Conservation (phyloP, 1,139 yeast species). For the Suhomyces kunorum region DNA sequence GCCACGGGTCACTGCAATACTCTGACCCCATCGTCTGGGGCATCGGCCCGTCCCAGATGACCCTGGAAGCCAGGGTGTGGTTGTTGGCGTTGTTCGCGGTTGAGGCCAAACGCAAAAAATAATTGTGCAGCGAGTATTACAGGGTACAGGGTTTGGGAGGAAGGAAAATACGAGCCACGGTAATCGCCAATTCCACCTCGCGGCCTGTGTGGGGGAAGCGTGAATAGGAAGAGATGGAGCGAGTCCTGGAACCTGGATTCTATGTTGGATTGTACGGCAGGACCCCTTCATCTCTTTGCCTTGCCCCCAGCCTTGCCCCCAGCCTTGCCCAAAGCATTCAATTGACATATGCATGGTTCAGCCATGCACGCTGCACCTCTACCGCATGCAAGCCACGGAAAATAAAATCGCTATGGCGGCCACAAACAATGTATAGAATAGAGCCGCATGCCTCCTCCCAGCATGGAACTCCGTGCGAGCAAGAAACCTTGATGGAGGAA, state of each 20-base stretch:
- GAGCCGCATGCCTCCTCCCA: neutral
- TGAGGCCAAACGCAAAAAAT: too few species aligned
- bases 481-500: neutral
- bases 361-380: conserved; percentile 1
- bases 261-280: too few species aligned
- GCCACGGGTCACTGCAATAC: neutral
- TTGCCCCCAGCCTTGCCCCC: neutral
- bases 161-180: neutral
- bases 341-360: conserved; percentile 4
- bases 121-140: too few species aligned
- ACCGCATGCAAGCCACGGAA: neutral
- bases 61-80: neutral
- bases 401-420: conserved; percentile 3
- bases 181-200: too few species aligned
- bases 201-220: too few species aligned
- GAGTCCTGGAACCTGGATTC: too few species aligned
- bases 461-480: conserved; percentile 5
- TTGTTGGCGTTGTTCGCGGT: neutral
- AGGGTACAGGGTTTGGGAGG: neutral
- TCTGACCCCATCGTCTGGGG: neutral
- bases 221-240: too few species aligned
- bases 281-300: neutral
- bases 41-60: neutral
- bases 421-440: neutral
- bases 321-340: neutral